Base-by-base conservation (phyloP, 2,329 filamentous ascomycete genomes). In the Nannizziopsis barbatae region DNA sequence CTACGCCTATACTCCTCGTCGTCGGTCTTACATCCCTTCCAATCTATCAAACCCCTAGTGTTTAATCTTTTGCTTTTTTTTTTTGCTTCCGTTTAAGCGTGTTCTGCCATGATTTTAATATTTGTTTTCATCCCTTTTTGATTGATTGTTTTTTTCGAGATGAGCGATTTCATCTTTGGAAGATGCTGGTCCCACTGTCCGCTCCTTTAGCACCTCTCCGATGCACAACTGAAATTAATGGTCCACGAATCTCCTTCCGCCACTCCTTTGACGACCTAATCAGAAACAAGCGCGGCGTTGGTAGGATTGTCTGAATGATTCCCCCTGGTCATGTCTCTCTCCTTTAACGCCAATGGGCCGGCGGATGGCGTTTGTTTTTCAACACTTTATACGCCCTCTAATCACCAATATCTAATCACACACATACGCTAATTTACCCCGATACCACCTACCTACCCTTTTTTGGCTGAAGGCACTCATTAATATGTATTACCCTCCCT, bases 251-350 rank as follows among this genome's bases (percentile, higher is more conserved):
- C 57, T 60, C 51, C 54, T 59, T 58, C 53, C 52, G 60, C 60
- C 62, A 58, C 57, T 62, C 60, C 59, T 61, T 62, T 53, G 32
- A 51, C 50, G 55, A 53, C 45, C 48, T 51, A n/a, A 49, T 53
- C 46, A 49, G 50, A 53, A 55, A 47, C 54, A 55, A 57, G 57
- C 53, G 54, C 41, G 54, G 52, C 44, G 54, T 54, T 54, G 50
- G 50, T 51, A 50, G 45, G 43, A 36, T 36, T 50, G 38, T 47
- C 40, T 42, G 7, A 27, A 37, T 41, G 45, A 45, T 47, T 50
- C 39, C 30, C 45, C 30, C 35, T 35, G 20, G 50, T 58, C 54
- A 58, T 50, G 50, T 38, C 49, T 53, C 49, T 50, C 51, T 40
- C 40, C 31, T 42, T 46, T 47, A 50, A 27, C 39, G 37, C 14